Evolutionary conservation across 495 filamentous ascomycete species (phyloP).

Genomic region (Tuber calosporum): DNA sequence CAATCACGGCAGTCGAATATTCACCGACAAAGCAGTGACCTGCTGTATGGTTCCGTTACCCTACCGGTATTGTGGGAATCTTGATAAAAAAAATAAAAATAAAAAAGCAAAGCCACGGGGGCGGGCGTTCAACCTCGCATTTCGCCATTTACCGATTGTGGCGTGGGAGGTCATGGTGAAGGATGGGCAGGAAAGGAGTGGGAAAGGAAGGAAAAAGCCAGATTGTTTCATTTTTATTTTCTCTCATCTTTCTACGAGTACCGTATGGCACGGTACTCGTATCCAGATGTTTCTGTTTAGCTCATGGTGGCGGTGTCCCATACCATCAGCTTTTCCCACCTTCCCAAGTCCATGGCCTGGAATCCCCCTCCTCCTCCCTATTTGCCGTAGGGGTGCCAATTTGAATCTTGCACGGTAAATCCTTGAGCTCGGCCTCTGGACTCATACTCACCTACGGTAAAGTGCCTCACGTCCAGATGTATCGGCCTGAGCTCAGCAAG

Average conservation of each 20-base stretch:
- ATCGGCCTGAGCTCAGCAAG: background rate
- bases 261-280: too few species aligned
- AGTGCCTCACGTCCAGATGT: too few species aligned
- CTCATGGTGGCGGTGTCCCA: background rate
- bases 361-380: background rate
- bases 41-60: background rate
- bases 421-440: background rate
- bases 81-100: rapidly evolving
- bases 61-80: background rate
- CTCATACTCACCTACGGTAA: background rate
- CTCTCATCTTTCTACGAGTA: background rate
- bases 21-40: background rate
- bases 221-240: background rate
- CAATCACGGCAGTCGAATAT: background rate
- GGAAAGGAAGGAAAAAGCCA: background rate
- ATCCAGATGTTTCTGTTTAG: background rate
- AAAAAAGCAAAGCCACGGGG: background rate
- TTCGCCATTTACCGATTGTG: background rate
- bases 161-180: background rate
- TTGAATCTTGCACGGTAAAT: background rate
- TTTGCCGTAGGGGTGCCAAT: background rate
- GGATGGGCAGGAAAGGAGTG: background rate
- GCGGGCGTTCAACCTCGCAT: background rate
- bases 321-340: background rate
- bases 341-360: background rate